Evolutionary conservation across 176 grass and related monocot species (phyloP), one percentile per base, ranked within the genome.

Genomic region (Avena sativa): DNA sequence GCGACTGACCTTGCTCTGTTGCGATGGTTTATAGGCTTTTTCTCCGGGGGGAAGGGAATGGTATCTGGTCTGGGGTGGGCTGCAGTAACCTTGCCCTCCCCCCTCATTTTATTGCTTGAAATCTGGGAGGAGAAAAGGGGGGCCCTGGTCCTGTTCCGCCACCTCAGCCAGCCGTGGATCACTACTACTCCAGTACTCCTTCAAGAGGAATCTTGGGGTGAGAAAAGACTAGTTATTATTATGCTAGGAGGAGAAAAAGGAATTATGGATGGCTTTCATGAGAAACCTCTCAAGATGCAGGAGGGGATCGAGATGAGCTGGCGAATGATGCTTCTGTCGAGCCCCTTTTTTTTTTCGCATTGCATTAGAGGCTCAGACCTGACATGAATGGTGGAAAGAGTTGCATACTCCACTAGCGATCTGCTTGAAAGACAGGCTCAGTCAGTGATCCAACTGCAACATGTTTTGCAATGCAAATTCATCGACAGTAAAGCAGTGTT

Each of bases 61-160:
- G 84, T 83, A 82, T 83, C 84, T 62, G 6, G 67, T 61, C 66
- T 36, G 34, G 25, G 32, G 4, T 44, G 48, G 57, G 66, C 40
- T 51, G 83, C 73, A 63, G 48, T 53, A 70, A 49, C 16, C 55
- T 13, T 30, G 58, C 69, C 82, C 40, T 15, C 13, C 40, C 47
- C 9, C 90, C 86, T 85, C 32, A 46, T 78, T 62, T 88, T 78
- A 81, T 47, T 88, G 90, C 90, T 73, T 86, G 90, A 82, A 86
- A 73, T 73, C 9, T 78, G 90, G 78, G 60, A 58, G 80, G 65
- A 13, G 5, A 17, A 32, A 52, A 59, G 17, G 40, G 1, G 34
- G 51, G 21, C 43, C 28, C 23, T 84, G 67, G 4, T 61, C 58
- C 61, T 88, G 69, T 81, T 84, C 81, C 85, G 69, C 89, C 85